Evolutionary conservation across 257 asterid genomes (phyloP), one percentile per base, ranked within the genome.

Genomic region (Jacaranda mimosifolia): DNA sequence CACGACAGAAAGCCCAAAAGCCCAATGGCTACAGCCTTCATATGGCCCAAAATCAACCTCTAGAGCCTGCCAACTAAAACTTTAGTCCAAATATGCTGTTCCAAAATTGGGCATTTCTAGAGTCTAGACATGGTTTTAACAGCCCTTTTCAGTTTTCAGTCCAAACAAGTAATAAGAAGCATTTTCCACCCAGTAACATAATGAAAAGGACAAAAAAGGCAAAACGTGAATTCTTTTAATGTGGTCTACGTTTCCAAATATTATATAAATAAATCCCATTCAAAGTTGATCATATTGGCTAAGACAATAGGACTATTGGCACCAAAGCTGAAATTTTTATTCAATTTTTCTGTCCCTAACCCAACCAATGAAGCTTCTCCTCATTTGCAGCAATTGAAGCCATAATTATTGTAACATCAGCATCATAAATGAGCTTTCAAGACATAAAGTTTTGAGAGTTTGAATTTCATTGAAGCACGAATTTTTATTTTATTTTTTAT

Each of bases 71-170:
- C 32, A 26, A 26, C 32, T 26, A 26, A 26, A 26, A 26, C 32
- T 26, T 26, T 26, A 26, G 32, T 26, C 55, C 9, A 48, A 8
- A 9, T 48, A 48, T 7, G 55, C 13, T 48, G 9, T 11, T 76
- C 74, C 75, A 66, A 45, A 68, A 68, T 32, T 68, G 18, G 68
- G 21, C 69, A 55, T 63, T 68, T 67, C 59, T 66, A 6, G 14
- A 56, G 57, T 67, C 59, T 66, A 6, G 14, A 56, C 51, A 17
- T 67, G 36, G 68, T 48, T 53, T 11, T 39, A 6, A 57, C 40
- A 15, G 68, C 59, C 5, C 4, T 49, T 3, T 6, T 8, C 10
- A 4, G 3, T 49, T 3, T 6, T 8, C 10, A 4, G 3, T 5
- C 73, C 45, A 46, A 68, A 46, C 73, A 46, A 48, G 7, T 45